Percentiles rank a stretch among this genome's conserved stretches.
Evolutionary conservation across 164 flowering plant genomes (phyloP).

Genomic region (Taxillus chinensis): DNA sequence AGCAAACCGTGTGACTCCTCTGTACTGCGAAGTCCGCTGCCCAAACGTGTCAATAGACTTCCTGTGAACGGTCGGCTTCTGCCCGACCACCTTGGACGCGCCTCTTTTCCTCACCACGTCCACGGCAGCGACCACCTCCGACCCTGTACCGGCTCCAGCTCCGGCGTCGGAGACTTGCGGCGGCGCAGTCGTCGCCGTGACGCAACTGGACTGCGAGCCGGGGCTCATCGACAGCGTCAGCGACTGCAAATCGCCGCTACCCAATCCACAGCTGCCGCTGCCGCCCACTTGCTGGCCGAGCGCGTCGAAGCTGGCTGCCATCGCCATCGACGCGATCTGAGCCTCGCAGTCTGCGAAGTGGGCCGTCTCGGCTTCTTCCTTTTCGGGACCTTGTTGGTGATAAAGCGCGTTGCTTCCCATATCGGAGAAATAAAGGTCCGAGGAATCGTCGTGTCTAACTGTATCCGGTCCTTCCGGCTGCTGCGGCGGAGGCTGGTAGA

Average conservation of each 20-base stretch:
- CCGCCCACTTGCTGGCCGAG: slow-evolving; percentile 35
- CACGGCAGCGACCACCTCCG: slow-evolving; percentile 24
- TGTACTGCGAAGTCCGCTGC: slow-evolving; percentile 77
- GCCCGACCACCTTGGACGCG: slow-evolving; percentile 27
- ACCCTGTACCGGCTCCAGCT: not conserved
- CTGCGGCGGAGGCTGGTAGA: slow-evolving; percentile 33
- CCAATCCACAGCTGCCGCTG: slow-evolving; percentile 10
- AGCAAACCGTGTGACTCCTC: slow-evolving; percentile 72
- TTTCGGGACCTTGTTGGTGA: slow-evolving; percentile 3
- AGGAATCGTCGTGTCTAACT: not conserved
- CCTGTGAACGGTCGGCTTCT: slow-evolving; percentile 61
- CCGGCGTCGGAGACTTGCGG: slow-evolving; percentile 31
- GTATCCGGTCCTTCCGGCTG: slow-evolving; percentile 9
- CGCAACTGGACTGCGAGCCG: slow-evolving; percentile 69
- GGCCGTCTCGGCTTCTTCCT: slow-evolving; percentile 6
- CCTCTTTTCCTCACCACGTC: slow-evolving; percentile 55
- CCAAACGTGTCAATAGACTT: slow-evolving; percentile 85
- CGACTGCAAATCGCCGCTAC: slow-evolving; percentile 61
- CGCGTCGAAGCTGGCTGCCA: slow-evolving; percentile 11
- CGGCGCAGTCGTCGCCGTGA: slow-evolving; percentile 24
- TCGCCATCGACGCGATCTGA: slow-evolving; percentile 25
- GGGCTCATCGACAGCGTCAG: slow-evolving; percentile 83
- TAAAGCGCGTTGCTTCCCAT: slow-evolving; percentile 27
- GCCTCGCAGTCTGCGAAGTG: slow-evolving; percentile 21
- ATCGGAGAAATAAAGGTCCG: slow-evolving; percentile 25